Evolutionary conservation across 2,329 filamentous ascomycete genomes (phyloP).

Genomic region (Fusarium chaquense): DNA sequence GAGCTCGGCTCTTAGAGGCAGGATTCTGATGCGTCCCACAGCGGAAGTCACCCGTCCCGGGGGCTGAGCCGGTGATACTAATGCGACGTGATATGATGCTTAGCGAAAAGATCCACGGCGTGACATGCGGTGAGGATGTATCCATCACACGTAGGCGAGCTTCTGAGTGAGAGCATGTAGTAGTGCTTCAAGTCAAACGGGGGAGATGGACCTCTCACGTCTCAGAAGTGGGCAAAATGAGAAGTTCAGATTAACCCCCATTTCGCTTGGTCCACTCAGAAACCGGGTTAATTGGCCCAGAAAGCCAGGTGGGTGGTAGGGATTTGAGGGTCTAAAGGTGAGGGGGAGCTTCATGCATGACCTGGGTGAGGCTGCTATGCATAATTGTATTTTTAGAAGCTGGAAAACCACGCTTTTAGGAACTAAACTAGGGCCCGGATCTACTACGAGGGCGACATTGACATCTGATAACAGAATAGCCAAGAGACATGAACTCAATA

Average conservation of each 20-base stretch:
- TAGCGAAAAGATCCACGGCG: neutral
- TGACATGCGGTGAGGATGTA: conserved; percentile 33
- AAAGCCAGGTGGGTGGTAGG: conserved; percentile 1
- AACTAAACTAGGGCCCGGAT: conserved; percentile 21
- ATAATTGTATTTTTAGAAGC: conserved; percentile 45
- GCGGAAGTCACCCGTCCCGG: conserved; percentile 8
- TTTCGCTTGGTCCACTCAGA: conserved; percentile 28
- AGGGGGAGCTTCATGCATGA: conserved; percentile 37
- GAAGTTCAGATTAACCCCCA: conserved; percentile 44
- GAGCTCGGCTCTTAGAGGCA: neutral
- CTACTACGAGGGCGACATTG: conserved; percentile 3
- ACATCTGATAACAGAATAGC: neutral
- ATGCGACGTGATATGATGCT: conserved; percentile 26
- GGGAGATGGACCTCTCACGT: conserved; percentile 28
- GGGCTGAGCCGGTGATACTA: conserved; percentile 7
- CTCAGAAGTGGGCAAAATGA: conserved; percentile 36
- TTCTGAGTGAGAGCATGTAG: conserved; percentile 1
- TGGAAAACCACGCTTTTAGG: conserved; percentile 12
- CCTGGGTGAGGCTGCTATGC: conserved; percentile 42
- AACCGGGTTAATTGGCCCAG: conserved; percentile 42
- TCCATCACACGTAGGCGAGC: conserved; percentile 14
- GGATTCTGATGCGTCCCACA: neutral
- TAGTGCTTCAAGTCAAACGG: conserved; percentile 22
- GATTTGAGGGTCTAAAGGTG: neutral
- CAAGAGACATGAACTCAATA: neutral